These are phyloP conservation scores for Nakazawaea siamensis DNA, from an alignment of 805 yeast species.

Conservation along the genomic window DNA sequence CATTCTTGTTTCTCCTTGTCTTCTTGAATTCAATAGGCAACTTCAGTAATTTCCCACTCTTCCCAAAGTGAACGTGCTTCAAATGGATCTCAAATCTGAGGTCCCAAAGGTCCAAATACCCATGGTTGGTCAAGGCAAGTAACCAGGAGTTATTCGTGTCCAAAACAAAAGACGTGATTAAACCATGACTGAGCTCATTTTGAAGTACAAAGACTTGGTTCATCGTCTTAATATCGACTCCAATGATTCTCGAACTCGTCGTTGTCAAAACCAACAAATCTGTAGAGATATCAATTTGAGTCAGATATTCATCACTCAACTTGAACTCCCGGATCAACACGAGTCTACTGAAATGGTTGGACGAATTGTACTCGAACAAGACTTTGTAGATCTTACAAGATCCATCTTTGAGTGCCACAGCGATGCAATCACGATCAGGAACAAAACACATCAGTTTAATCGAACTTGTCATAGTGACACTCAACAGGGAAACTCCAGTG, in stretches of 20 bases:
- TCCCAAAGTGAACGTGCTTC: slow-evolving; percentile 52
- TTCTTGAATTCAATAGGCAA: slow-evolving; percentile 31
- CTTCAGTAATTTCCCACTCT: slow-evolving; percentile 27
- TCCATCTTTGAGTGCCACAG: slow-evolving; percentile 44
- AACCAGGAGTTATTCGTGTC: slow-evolving; percentile 54
- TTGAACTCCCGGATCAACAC: slow-evolving; percentile 31
- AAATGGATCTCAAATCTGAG: slow-evolving; percentile 54
- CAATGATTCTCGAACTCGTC: slow-evolving; percentile 39
- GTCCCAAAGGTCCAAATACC: slow-evolving; percentile 78
- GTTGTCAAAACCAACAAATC: slow-evolving; percentile 42
- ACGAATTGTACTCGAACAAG: slow-evolving; percentile 17
- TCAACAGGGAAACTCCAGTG: slow-evolving; percentile 37
- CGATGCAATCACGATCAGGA: slow-evolving; percentile 48
- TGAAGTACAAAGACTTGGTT: slow-evolving; percentile 29
- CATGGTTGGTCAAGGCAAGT: slow-evolving; percentile 66
- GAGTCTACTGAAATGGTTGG: slow-evolving; percentile 15
- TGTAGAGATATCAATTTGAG: slow-evolving; percentile 32
- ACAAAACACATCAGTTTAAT: slow-evolving; percentile 45
- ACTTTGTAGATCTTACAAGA: slow-evolving; percentile 32
- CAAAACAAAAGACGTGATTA: slow-evolving; percentile 49
- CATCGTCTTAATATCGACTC: slow-evolving; percentile 55
- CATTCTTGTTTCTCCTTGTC: slow-evolving; percentile 29
- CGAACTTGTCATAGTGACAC: slow-evolving; percentile 38
- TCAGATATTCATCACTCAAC: slow-evolving; percentile 26
- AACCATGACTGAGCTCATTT: slow-evolving; percentile 59